phyloP scores from a whole-genome alignment of 768 basidiomycete species.

The Lactarius pseudohatsudake region DNA sequence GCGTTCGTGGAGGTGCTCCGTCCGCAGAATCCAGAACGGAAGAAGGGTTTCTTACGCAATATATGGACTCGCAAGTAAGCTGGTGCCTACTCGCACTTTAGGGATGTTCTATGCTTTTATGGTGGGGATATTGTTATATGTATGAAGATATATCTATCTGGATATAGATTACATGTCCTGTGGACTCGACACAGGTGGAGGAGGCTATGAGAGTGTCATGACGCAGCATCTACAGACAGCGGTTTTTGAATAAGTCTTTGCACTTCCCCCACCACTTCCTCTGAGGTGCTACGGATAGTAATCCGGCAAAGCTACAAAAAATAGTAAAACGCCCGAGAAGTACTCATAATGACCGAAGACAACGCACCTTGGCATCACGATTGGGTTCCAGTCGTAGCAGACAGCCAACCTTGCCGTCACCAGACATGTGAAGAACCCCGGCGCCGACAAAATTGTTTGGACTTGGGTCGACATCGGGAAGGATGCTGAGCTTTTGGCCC shows the following conservation, averaged over 20 bases:
- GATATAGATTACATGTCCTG: conserved; percentile 22
- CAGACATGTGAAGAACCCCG: conserved; percentile 93
- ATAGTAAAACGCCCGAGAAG: background rate
- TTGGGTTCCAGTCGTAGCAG: conserved; percentile 92
- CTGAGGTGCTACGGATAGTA: conserved; percentile 94
- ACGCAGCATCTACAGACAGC: conserved; percentile 35
- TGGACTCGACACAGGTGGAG: background rate
- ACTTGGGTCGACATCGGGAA: conserved; percentile 90
- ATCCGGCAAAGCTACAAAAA: conserved; percentile 75
- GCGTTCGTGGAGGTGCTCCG: background rate
- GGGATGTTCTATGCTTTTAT: background rate
- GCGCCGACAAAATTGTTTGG: conserved; percentile 91
- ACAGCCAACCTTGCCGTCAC: conserved; percentile 93
- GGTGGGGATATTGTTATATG: conserved; percentile 25
- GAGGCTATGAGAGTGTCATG: conserved; percentile 21
- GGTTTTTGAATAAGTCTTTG: conserved; percentile 49
- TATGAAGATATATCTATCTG: conserved; percentile 23
- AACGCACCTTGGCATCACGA: conserved; percentile 84
- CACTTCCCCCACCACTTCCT: conserved; percentile 76
- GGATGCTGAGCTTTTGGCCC: conserved; percentile 73
- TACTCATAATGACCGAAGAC: background rate
- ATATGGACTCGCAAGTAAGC: conserved; percentile 41
- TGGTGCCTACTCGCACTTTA: background rate
- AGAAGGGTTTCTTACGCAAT: conserved; percentile 44
- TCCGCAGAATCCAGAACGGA: conserved; percentile 32